phyloP scores from a whole-genome alignment of 31 red algal species.

The Endocladia muricata region DNA sequence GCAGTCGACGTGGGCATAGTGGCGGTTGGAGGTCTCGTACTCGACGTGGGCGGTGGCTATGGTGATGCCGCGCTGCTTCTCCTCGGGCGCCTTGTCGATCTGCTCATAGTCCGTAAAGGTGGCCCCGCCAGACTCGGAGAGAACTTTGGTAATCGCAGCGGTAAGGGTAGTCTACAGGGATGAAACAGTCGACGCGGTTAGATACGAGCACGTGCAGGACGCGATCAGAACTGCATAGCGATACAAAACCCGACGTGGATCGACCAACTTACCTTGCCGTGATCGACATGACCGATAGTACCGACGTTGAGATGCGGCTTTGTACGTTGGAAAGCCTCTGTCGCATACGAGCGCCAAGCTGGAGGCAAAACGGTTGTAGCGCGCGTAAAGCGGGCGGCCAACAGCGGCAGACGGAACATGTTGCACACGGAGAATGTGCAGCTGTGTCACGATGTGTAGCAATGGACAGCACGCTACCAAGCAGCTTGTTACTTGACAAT shows the following conservation, averaged over 20 bases:
- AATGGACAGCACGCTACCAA: too few species aligned
- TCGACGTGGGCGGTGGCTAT: constrained; percentile 89
- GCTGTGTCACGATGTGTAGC: too few species aligned
- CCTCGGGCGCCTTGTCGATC: constrained; percentile 99
- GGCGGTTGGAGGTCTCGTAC: constrained; percentile 86
- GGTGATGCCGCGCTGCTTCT: constrained; percentile 96
- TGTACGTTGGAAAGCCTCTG: constrained; percentile 64
- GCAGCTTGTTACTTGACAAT: too few species aligned
- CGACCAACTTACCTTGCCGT: constrained; percentile 66
- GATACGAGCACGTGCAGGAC: too few species aligned
- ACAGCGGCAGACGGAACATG: constrained; percentile 33
- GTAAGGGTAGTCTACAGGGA: constrained; percentile 96
- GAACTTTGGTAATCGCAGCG: constrained; percentile 96
- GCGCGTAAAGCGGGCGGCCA: constrained; percentile 13
- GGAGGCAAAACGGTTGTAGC: background rate
- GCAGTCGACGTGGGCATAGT: constrained; percentile 98
- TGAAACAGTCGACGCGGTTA: too few species aligned
- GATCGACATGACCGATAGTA: constrained; percentile 99
- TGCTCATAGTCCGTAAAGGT: constrained; percentile 85
- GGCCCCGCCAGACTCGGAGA: constrained; percentile 77
- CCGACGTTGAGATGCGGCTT: constrained; percentile 98
- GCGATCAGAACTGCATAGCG: too few species aligned
- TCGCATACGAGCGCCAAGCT: constrained; percentile 16
- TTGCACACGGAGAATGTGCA: background rate
- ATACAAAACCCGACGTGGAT: too few species aligned